These are phyloP conservation scores for Septoria petroselini DNA, from an alignment of 2,329 filamentous ascomycete genomes.

Conservation along the genomic window DNA sequence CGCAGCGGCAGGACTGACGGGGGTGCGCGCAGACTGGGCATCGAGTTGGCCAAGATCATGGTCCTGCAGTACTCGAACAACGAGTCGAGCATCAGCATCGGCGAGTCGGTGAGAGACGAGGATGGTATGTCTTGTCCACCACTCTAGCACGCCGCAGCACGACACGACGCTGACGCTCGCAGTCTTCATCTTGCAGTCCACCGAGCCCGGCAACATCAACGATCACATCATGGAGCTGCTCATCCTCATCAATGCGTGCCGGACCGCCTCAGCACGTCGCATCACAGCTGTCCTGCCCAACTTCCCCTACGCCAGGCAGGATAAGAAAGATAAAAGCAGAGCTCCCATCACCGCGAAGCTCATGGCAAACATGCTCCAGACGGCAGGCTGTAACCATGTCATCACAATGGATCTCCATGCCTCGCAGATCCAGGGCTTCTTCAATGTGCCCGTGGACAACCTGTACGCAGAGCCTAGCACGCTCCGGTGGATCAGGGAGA, in stretches of 20 bases:
- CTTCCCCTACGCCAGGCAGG: slow-evolving; percentile 93
- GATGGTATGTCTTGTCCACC: slow-evolving; percentile 59
- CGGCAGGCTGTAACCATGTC: slow-evolving; percentile 86
- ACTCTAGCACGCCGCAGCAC: not conserved
- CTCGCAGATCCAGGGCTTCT: slow-evolving; percentile 92
- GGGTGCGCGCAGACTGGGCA: slow-evolving; percentile 58
- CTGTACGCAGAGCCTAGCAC: slow-evolving; percentile 93
- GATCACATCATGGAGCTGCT: slow-evolving; percentile 97
- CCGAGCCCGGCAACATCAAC: slow-evolving; percentile 93
- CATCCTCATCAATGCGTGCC: slow-evolving; percentile 97
- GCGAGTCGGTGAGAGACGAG: slow-evolving; percentile 93
- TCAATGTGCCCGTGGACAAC: slow-evolving; percentile 77
- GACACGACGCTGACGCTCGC: slow-evolving; percentile 11
- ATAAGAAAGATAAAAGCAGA: slow-evolving; percentile 94
- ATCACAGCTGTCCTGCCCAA: slow-evolving; percentile 96
- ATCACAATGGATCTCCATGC: slow-evolving; percentile 97
- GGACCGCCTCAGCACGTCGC: slow-evolving; percentile 76
- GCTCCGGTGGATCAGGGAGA: slow-evolving; percentile 84
- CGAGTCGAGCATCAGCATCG: slow-evolving; percentile 86
- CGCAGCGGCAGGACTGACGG: slow-evolving; percentile 18
- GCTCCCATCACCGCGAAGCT: slow-evolving; percentile 96
- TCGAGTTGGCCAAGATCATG: slow-evolving; percentile 74
- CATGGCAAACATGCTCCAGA: slow-evolving; percentile 96
- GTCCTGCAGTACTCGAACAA: slow-evolving; percentile 83
- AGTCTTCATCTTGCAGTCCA: slow-evolving; percentile 95